These are phyloP conservation scores for Myxozyma neotropica DNA, from an alignment of 805 yeast genomes.

Conservation along the genomic window DNA sequence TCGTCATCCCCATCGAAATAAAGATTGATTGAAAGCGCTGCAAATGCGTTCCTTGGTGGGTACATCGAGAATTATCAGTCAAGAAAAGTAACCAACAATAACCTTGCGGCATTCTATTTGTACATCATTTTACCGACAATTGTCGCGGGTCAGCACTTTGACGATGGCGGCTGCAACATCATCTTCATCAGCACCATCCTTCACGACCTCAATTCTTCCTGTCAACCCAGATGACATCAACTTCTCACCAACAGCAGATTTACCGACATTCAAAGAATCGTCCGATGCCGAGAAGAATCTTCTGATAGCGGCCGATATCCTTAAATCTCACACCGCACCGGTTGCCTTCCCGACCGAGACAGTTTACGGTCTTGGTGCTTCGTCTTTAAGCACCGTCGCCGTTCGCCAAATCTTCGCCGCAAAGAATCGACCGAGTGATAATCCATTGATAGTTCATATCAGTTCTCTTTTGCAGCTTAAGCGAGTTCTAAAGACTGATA, in stretches of 20 bases:
- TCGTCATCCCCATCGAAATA: background rate
- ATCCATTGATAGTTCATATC: conserved; percentile 89
- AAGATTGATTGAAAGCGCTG: no score
- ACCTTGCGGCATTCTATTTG: no score
- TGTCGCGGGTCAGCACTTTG: background rate
- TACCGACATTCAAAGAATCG: conserved; percentile 7
- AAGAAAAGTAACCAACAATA: no score
- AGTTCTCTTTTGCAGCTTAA: conserved; percentile 71
- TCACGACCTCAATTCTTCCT: conserved; percentile 10
- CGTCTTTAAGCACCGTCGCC: conserved; percentile 71
- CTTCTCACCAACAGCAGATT: conserved; percentile 14
- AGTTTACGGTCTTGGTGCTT: conserved; percentile 93
- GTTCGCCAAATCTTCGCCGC: conserved; percentile 80
- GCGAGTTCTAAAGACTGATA: conserved; percentile 37
- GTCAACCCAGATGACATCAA: conserved; percentile 15
- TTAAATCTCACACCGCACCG: conserved; percentile 56
- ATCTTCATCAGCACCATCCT: background rate
- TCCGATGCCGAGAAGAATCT: conserved; percentile 10
- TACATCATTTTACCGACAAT: no score
- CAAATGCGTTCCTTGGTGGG: no score
- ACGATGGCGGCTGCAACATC: conserved; percentile 2
- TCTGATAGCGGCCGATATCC: conserved; percentile 58
- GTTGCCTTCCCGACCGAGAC: conserved; percentile 98
- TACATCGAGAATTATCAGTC: no score
- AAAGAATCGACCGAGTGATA: conserved; percentile 92